Evolutionary conservation across 345 rosid genomes (phyloP).

Genomic region (Euphorbia pulcherrima): DNA sequence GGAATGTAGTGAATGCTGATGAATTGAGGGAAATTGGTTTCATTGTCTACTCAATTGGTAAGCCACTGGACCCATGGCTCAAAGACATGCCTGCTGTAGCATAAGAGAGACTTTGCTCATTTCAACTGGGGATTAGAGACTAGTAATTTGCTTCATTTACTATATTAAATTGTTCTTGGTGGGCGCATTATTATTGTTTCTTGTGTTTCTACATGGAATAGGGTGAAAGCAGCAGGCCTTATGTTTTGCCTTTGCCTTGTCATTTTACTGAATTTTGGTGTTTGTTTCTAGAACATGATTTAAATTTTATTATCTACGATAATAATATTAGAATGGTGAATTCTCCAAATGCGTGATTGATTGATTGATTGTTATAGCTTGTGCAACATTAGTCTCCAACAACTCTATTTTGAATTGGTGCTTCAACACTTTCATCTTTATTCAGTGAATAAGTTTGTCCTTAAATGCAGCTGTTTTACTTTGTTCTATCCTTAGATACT

Average conservation of each 20-base stretch:
- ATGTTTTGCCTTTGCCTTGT: slow-evolving; percentile 31
- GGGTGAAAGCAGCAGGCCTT: slow-evolving; percentile 21
- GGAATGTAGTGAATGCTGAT: slow-evolving; percentile 57
- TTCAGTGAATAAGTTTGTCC: too few relatives aligned
- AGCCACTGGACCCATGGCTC: slow-evolving; percentile 88
- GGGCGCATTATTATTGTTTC: slow-evolving; percentile 17
- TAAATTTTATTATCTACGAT: slow-evolving; percentile 7
- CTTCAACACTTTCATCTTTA: too few relatives aligned
- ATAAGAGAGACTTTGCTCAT: slow-evolving; percentile 28
- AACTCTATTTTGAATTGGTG: too few relatives aligned
- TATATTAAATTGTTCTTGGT: slow-evolving; percentile 14
- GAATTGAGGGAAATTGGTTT: slow-evolving; percentile 81
- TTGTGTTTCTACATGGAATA: slow-evolving; percentile 28
- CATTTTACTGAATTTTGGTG: slow-evolving; percentile 20
- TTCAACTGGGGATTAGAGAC: slow-evolving; percentile 10
- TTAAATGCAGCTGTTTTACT: too few relatives aligned
- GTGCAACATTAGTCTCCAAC: too few relatives aligned
- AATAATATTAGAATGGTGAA: slow-evolving; percentile 12
- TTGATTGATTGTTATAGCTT: too few relatives aligned
- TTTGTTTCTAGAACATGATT: slow-evolving; percentile 17
- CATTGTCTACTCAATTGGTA: slow-evolving; percentile 85
- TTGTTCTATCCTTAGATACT: too few relatives aligned
- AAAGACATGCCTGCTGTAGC: slow-evolving; percentile 96
- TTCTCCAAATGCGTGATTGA: slow-evolving; percentile 1
- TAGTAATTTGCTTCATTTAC: slow-evolving; percentile 28